phyloP scores from a whole-genome alignment of 2,329 filamentous ascomycete genomes.

The Sarocladium strictum region DNA sequence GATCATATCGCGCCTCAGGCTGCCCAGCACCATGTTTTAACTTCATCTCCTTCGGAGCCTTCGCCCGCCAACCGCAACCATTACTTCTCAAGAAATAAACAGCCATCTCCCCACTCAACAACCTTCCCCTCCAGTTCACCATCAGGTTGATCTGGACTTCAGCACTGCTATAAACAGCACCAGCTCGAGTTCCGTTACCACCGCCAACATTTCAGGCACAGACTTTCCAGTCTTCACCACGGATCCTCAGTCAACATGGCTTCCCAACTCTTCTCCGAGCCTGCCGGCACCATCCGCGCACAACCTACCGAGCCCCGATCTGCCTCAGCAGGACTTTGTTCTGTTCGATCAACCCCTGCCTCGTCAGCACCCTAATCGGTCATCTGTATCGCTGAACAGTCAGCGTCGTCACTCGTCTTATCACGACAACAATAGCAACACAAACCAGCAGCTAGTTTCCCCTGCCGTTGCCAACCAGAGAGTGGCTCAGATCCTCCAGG shows the following conservation, averaged over 20 bases:
- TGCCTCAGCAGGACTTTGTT: conserved; percentile 67
- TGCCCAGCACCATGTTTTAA: conserved; percentile 54
- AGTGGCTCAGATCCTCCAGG: conserved; percentile 53
- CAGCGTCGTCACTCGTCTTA: conserved; percentile 40
- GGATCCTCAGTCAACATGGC: conserved; percentile 78
- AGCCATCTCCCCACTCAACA: conserved; percentile 41
- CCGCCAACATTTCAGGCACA: conserved; percentile 56
- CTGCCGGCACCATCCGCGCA: conserved; percentile 58
- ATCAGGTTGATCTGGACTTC: conserved; percentile 63
- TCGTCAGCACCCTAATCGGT: conserved; percentile 29
- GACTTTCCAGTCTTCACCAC: conserved; percentile 75
- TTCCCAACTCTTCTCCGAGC: conserved; percentile 60
- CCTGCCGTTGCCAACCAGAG: conserved; percentile 49
- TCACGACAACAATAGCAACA: conserved; percentile 29
- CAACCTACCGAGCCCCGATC: conserved; percentile 45
- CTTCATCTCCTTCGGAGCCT: conserved; percentile 30
- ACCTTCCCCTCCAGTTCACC: conserved; percentile 39
- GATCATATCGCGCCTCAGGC: conserved; percentile 27
- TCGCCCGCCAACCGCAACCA: conserved; percentile 41
- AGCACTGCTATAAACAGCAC: conserved; percentile 52
- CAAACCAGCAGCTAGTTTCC: conserved; percentile 31
- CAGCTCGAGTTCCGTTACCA: conserved; percentile 51
- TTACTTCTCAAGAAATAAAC: conserved; percentile 40
- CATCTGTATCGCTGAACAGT: conserved; percentile 28
- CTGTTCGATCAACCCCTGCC: conserved; percentile 58